These are phyloP conservation scores for Globisporangium cystogenes DNA, from an alignment of 352 stramenopile genomes.

Conservation along the genomic window DNA sequence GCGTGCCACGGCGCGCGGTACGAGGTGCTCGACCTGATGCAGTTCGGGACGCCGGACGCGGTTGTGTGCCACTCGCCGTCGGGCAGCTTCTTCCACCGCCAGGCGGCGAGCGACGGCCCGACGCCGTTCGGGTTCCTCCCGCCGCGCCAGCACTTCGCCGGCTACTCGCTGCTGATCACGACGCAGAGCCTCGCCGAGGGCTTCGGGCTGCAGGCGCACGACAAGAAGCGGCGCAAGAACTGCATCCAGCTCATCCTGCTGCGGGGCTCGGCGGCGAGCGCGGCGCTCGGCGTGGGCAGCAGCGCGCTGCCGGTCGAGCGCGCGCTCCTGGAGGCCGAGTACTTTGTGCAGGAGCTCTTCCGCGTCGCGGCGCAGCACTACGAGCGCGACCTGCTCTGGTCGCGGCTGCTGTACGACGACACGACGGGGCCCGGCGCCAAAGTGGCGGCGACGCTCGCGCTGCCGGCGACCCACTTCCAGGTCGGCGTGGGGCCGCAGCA, in stretches of 20 bases:
- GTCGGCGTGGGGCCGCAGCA: slow-evolving; percentile 77
- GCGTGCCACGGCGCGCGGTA: slow-evolving; percentile 79
- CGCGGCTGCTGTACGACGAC: slow-evolving; percentile 72
- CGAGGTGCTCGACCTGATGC: slow-evolving; percentile 75
- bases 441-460: slow-evolving; percentile 44
- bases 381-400: slow-evolving; percentile 82
- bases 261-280: slow-evolving; percentile 28
- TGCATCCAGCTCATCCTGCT: slow-evolving; percentile 69
- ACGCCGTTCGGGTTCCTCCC: slow-evolving; percentile 18
- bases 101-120: slow-evolving; percentile 20
- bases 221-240: slow-evolving; percentile 51
- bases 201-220: slow-evolving; percentile 23
- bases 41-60: slow-evolving; percentile 80
- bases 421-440: slow-evolving; percentile 37
- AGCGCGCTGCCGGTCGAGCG: slow-evolving; percentile 50
- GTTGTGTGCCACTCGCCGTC: slow-evolving; percentile 72
- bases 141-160: slow-evolving; percentile 17
- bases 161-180: slow-evolving; percentile 78
- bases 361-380: slow-evolving; percentile 77
- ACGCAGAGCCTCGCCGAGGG: slow-evolving; percentile 44
- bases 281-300: slow-evolving; percentile 36
- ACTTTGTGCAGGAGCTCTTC: slow-evolving; percentile 77
- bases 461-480: slow-evolving; percentile 53
- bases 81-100: slow-evolving; percentile 76
- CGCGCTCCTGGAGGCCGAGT: slow-evolving; percentile 66